Percentiles rank a stretch among this genome's conserved stretches.
Conservation (phyloP, 306 rosid genomes). For the Begonia masoniana region DNA sequence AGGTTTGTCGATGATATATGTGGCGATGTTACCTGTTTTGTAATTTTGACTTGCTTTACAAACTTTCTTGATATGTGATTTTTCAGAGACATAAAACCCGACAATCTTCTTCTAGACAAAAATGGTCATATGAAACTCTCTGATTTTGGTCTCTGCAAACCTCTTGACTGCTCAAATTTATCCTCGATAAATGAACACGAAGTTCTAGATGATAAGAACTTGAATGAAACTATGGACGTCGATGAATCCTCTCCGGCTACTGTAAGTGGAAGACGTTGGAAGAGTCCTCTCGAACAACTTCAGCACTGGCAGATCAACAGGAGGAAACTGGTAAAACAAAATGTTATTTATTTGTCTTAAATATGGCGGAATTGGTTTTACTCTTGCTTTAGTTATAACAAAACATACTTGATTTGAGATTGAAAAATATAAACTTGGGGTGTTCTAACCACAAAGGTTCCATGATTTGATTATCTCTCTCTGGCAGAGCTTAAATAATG, state of each 20-base stretch:
- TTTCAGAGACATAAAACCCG: conserved; percentile 87
- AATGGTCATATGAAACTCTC: conserved; percentile 83
- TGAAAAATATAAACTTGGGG: background rate
- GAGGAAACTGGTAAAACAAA: conserved; percentile 33
- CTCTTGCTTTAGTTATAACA: too few species aligned
- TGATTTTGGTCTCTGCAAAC: conserved; percentile 94
- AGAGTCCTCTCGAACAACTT: conserved; percentile 82
- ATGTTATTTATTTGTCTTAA: background rate
- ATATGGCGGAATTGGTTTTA: too few species aligned
- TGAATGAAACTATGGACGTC: conserved; percentile 52
- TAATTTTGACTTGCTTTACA: conserved; percentile 5
- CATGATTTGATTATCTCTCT: background rate
- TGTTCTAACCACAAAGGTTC: background rate
- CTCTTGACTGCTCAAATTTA: conserved; percentile 66
- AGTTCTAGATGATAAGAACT: conserved; percentile 60
- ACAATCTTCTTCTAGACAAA: conserved; percentile 78
- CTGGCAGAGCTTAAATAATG: background rate
- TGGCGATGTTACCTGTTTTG: background rate
- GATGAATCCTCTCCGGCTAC: conserved; percentile 30
- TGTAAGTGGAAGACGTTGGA: conserved; percentile 76
- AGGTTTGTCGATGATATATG: conserved; percentile 32
- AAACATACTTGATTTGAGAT: too few species aligned
- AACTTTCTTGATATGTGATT: background rate
- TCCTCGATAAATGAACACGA: conserved; percentile 66
- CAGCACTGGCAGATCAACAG: conserved; percentile 85